phyloP scores from a whole-genome alignment of 768 basidiomycete species.

The Podaxis pistillaris region DNA sequence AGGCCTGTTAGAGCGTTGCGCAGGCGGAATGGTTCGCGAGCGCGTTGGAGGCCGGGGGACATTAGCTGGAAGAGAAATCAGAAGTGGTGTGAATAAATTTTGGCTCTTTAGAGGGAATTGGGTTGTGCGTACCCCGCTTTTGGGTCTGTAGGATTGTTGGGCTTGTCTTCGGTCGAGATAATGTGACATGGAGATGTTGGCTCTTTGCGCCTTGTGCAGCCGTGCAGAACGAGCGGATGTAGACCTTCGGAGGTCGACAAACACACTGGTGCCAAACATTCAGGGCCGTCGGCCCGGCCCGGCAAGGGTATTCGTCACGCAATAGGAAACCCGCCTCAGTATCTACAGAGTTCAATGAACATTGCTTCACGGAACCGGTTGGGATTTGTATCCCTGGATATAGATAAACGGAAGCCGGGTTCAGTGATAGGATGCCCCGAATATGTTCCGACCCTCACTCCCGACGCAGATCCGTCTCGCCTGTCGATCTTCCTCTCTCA shows the following conservation, averaged over 20 bases:
- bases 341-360: too few relatives aligned
- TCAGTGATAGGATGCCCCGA: neutral
- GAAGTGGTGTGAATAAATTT: neutral
- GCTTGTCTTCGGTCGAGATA: slow-evolving; percentile 46
- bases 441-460: slow-evolving; percentile 10
- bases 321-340: too few relatives aligned
- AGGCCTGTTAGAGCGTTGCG: slow-evolving; percentile 63
- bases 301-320: too few relatives aligned
- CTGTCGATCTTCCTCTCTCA: neutral
- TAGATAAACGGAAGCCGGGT: neutral
- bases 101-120: neutral
- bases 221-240: neutral
- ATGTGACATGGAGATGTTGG: slow-evolving; percentile 25
- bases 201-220: neutral
- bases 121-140: slow-evolving; percentile 39
- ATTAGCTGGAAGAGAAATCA: slow-evolving; percentile 50
- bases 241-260: neutral
- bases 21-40: slow-evolving; percentile 45
- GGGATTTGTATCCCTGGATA: too few relatives aligned
- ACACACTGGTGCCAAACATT: neutral
- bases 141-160: slow-evolving; percentile 50
- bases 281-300: too few relatives aligned
- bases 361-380: neutral
- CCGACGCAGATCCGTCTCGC: neutral
- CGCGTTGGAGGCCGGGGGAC: slow-evolving; percentile 86